A percentile compares a stretch with the other conserved stretches of the same genome.
Evolutionary conservation across 164 flowering plant species (phyloP).

Genomic region (Aristolochia contorta): DNA sequence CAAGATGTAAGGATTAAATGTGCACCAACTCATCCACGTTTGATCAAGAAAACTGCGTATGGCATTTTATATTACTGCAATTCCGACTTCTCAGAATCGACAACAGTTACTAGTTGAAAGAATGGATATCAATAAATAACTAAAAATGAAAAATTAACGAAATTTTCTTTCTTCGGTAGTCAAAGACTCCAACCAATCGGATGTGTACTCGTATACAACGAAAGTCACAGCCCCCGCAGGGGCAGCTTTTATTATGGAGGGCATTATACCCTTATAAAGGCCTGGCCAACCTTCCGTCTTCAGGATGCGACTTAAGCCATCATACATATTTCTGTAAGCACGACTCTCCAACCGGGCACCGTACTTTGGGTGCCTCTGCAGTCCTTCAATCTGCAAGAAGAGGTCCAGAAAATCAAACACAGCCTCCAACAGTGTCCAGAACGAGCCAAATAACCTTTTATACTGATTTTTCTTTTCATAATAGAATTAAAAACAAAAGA

Average conservation of each 20-base stretch:
- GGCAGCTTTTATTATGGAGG: constrained; percentile 92
- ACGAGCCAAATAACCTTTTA: too few species aligned
- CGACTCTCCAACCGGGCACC: constrained; percentile 74
- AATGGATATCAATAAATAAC: too few species aligned
- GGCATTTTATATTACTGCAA: too few species aligned
- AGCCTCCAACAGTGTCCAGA: neutral
- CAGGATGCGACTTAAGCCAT: constrained; percentile 50
- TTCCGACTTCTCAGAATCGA: too few species aligned
- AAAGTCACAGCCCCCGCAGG: constrained; percentile 98
- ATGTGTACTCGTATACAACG: constrained; percentile 71
- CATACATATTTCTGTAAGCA: constrained; percentile 69
- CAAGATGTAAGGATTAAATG: too few species aligned
- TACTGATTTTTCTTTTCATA: too few species aligned
- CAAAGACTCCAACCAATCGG: constrained; percentile 69
- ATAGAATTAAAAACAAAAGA: too few species aligned
- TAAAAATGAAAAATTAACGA: too few species aligned
- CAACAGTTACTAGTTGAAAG: too few species aligned
- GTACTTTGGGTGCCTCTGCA: constrained; percentile 76
- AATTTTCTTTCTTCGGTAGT: constrained; percentile 20
- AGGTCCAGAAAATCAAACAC: neutral
- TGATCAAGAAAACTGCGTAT: too few species aligned
- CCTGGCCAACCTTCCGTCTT: constrained; percentile 67
- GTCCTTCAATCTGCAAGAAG: constrained; percentile 69
- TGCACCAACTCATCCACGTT: too few species aligned
- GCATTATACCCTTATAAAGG: constrained; percentile 88